A percentile compares a stretch with the other conserved stretches of the same genome.
Conservation (phyloP, 2,329 filamentous ascomycete genomes). For the Epicoccum nigrum region DNA sequence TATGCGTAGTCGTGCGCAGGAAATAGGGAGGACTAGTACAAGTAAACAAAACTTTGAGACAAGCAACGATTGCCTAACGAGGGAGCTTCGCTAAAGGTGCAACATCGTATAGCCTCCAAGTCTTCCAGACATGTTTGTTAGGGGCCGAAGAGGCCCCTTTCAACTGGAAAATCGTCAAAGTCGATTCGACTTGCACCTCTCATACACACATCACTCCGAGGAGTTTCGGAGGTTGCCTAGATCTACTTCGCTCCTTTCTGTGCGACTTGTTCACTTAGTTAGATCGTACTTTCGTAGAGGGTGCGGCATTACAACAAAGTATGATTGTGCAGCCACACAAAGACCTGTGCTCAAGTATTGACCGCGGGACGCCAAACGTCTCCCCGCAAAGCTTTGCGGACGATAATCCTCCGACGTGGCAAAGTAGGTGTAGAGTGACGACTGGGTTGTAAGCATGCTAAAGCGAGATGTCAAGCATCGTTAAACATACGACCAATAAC, state of each 20-base stretch:
- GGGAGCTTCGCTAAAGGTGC: constrained; percentile 9
- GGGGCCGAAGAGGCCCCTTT: constrained; percentile 3
- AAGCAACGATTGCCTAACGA: constrained; percentile 6
- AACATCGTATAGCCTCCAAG: no score
- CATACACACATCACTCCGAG: neutral
- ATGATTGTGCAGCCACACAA: constrained; percentile 5
- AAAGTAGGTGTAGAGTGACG: neutral
- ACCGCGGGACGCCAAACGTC: constrained; percentile 9
- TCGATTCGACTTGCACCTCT: neutral
- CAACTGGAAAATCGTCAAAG: neutral
- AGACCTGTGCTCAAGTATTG: constrained; percentile 2
- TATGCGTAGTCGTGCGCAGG: neutral
- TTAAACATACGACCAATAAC: constrained; percentile 1
- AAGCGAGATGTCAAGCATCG: neutral
- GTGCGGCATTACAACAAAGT: neutral
- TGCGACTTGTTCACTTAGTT: constrained; percentile 5
- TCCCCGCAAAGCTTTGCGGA: constrained; percentile 2
- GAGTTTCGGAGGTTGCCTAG: constrained; percentile 4
- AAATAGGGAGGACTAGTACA: neutral
- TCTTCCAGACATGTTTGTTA: constrained; percentile 10
- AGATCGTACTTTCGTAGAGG: no score
- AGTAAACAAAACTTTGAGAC: neutral
- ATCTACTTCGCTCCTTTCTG: neutral
- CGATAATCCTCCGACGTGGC: constrained; percentile 8
- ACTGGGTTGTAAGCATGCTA: neutral